Base-by-base conservation (phyloP, 1,139 yeast genomes). In the Yamadazyma diospyri region DNA sequence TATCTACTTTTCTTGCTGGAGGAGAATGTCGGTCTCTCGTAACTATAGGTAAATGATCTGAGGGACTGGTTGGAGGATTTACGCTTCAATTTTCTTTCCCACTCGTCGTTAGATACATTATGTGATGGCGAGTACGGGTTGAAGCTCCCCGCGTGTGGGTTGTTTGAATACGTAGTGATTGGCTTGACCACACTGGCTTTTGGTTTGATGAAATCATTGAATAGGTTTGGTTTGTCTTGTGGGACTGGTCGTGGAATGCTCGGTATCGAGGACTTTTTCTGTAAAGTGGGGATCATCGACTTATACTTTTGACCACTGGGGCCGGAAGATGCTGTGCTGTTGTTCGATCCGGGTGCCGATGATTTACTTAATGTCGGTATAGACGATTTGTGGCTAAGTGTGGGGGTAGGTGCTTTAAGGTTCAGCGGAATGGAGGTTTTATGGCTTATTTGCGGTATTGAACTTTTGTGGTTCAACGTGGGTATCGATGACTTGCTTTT, bases 1-100 rank as follows among this genome's bases (percentile, higher is more conserved):
- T 30, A 25, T 12, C 10, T 28, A 19, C 29, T 54, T 44, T 66
- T 68, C 38, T 67, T 73, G 9, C 71, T 64, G 17, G 73, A 66
- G n/a, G 72, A 63, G 4, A 69, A 53, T 8, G 75, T 68, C 9
- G 73, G 75, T 43, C 59, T 61, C 42, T 62, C 56, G 45, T 66
- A 69, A 16, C 26, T 26, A 10, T 15, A 27, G n/a, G 22, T 19
- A 9, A 29, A 17, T 10, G 38, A 29, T 19, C 30, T 29, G 3
- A 33, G 12, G 14, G 33, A 30, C 18, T 31, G 34, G 15, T 18
- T 20, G 7, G 33, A 30, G 13, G 29, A 14, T 24, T 30, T 24
- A 6, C 33, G 18, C 16, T 30, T 30, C 16, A 30, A 30, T 18
- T n/a, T 29, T 21, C 22, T 10, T 12, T 23, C 25, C 2, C 12